phyloP scores from a whole-genome alignment of 352 stramenopile genomes.

The Pythium chondricola region DNA sequence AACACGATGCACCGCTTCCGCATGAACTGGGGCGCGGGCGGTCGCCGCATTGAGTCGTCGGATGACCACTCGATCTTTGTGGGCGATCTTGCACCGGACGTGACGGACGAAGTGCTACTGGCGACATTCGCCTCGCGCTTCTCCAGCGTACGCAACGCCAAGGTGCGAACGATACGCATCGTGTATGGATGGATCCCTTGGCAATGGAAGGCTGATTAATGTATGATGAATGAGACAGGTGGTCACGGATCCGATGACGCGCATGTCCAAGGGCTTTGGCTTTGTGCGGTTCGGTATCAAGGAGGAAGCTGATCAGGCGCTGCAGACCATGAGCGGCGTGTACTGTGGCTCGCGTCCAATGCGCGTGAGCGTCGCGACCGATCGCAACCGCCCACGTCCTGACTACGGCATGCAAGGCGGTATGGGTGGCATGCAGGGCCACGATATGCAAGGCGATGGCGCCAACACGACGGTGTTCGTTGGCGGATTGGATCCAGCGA shows the following conservation, averaged over 20 bases:
- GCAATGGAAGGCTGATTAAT: background rate
- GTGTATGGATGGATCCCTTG: too few species aligned
- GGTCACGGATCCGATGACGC: conserved; percentile 84
- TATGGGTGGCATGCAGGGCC: conserved; percentile 4
- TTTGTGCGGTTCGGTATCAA: conserved; percentile 89
- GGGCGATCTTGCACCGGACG: conserved; percentile 85
- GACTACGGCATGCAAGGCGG: conserved; percentile 9
- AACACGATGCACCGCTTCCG: conserved; percentile 87
- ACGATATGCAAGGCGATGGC: conserved; percentile 41
- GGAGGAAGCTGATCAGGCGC: conserved; percentile 77
- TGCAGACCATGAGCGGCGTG: conserved; percentile 89
- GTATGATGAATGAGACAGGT: conserved; percentile 26
- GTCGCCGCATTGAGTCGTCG: conserved; percentile 73
- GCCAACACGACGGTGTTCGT: conserved; percentile 91
- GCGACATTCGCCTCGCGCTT: conserved; percentile 79
- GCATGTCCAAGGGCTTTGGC: conserved; percentile 89
- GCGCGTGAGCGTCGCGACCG: conserved; percentile 86
- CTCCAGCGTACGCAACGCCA: conserved; percentile 76
- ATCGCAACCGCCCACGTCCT: too few species aligned
- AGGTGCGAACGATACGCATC: conserved; percentile 21
- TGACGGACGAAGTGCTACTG: conserved; percentile 85
- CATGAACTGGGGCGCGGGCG: conserved; percentile 89
- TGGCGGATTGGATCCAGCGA: conserved; percentile 74
- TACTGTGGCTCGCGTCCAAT: conserved; percentile 85
- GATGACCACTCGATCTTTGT: conserved; percentile 91